phyloP scores from a whole-genome alignment of 768 basidiomycete genomes.

The Pleurotus eryngii region DNA sequence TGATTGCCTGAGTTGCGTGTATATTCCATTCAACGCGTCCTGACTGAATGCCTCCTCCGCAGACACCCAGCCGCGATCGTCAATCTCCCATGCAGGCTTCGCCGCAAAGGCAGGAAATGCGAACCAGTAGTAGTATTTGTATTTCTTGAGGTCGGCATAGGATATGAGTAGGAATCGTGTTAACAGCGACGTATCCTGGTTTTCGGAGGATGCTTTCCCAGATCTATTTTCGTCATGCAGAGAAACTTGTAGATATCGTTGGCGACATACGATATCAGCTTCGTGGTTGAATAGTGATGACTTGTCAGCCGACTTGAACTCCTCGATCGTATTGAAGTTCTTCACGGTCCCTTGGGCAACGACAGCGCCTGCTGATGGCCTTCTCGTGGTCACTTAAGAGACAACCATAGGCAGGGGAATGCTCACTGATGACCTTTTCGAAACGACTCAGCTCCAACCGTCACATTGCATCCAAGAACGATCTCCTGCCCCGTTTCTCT shows the following conservation, averaged over 20 bases:
- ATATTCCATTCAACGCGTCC: constrained; percentile 37
- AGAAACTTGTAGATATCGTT: neutral
- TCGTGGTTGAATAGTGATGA: constrained; percentile 75
- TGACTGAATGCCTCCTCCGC: constrained; percentile 43
- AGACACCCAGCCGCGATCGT: constrained; percentile 52
- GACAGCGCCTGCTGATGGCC: constrained; percentile 47
- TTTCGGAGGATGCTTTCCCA: constrained; percentile 59
- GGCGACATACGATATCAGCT: constrained; percentile 55
- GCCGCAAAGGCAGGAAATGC: constrained; percentile 90
- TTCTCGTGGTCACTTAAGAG: constrained; percentile 15
- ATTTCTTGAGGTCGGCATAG: constrained; percentile 97
- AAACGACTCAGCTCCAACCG: constrained; percentile 66
- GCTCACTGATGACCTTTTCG: constrained; percentile 43
- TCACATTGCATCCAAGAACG: constrained; percentile 64
- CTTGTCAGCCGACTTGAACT: constrained; percentile 90
- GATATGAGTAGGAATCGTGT: constrained; percentile 87
- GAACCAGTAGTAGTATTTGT: constrained; percentile 98
- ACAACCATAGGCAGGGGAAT: too few relatives aligned
- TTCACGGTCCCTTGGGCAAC: constrained; percentile 67
- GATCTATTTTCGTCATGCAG: constrained; percentile 42
- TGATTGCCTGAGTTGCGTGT: constrained; percentile 41
- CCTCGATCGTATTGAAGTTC: constrained; percentile 97
- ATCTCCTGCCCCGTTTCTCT: constrained; percentile 73
- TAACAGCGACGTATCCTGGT: constrained; percentile 52
- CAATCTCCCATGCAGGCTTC: constrained; percentile 88